Evolutionary conservation across 192 early-diverging fungal species (phyloP), one percentile per base, ranked within the genome.

Genomic region (Backusella tarrabulga): DNA sequence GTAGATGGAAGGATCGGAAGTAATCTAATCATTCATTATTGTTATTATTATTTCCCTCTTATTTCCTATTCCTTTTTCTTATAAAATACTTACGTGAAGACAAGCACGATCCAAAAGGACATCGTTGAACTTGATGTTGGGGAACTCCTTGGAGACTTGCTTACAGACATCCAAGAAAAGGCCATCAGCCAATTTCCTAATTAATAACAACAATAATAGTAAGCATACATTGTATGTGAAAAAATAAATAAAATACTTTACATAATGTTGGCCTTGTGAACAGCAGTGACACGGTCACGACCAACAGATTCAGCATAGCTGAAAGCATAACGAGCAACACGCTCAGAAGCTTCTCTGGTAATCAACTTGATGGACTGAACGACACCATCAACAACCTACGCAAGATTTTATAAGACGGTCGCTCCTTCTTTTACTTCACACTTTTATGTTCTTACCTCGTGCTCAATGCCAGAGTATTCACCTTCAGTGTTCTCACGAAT

Each of bases 401-500:
- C 12, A 63, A 29, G 11, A 14, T 12, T 90, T 73, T 19, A 68
- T 68, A 6, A 77, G 52, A 26, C n/a, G 4, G 35, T 9, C 14
- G 21, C 29, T n/a, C 60, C 23, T 36, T 77, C 6, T 9, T 23
- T 56, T 6, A 42, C 1, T 19, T 76, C 21, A 29, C 26, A 29
- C 32, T 32, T 32, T 32, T 32, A 32, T 56, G 4, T 63, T 29
- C 54, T 73, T 80, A 89, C 88, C 78, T 89, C 90, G 87, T 98
- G 97, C 87, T 99, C 97, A 81, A 99, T 98, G 46, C 98, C 98
- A 82, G 95, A 97, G 91, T 99, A 99, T 88, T 99, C 98, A 77
- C 98, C 98, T 87, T 99, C 98, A 23, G 98, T 99, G 92, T 99
- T 99, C 85, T 99, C 98, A 83, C 98, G 95, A 84, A 99, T 99